Percentiles rank a stretch among this genome's conserved stretches.
phyloP scores from a whole-genome alignment of 345 rosid species.

The Euphorbia tirucalli region DNA sequence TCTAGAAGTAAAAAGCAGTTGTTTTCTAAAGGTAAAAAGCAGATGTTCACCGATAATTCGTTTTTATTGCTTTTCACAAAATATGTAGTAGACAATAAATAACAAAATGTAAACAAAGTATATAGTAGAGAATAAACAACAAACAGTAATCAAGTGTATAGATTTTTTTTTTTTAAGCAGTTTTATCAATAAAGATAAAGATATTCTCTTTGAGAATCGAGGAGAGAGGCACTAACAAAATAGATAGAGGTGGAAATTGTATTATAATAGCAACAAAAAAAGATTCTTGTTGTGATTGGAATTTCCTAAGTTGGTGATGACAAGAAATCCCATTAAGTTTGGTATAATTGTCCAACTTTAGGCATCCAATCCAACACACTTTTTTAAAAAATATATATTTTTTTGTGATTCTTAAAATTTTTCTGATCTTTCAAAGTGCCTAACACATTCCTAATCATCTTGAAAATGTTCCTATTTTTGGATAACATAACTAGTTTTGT shows the following conservation, averaged over 20 bases:
- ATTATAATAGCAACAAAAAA: slow-evolving; percentile 1
- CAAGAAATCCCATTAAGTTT: slow-evolving; percentile 22
- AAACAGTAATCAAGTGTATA: too few species aligned
- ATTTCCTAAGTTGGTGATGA: slow-evolving; percentile 27
- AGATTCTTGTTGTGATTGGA: slow-evolving; percentile 21
- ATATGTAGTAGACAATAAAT: too few species aligned
- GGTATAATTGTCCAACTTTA: slow-evolving; percentile 7
- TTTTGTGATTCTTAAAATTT: slow-evolving; percentile 14
- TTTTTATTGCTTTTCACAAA: too few species aligned
- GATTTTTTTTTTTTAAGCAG: too few species aligned
- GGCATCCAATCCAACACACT: too few species aligned
- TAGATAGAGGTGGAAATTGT: neutral
- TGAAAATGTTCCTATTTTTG: neutral
- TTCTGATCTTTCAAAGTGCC: slow-evolving; percentile 11
- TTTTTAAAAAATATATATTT: too few species aligned
- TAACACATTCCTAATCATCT: slow-evolving; percentile 13
- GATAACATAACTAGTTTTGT: slow-evolving; percentile 3
- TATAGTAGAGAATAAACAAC: too few species aligned
- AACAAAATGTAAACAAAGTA: too few species aligned
- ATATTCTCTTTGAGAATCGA: neutral
- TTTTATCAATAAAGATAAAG: neutral
- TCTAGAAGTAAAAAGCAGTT: too few species aligned
- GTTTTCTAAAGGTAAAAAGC: too few species aligned
- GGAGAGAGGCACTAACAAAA: neutral
- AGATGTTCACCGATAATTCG: too few species aligned